Conservation (phyloP, 495 filamentous ascomycete species). For the Penicillium malachiteum region DNA sequence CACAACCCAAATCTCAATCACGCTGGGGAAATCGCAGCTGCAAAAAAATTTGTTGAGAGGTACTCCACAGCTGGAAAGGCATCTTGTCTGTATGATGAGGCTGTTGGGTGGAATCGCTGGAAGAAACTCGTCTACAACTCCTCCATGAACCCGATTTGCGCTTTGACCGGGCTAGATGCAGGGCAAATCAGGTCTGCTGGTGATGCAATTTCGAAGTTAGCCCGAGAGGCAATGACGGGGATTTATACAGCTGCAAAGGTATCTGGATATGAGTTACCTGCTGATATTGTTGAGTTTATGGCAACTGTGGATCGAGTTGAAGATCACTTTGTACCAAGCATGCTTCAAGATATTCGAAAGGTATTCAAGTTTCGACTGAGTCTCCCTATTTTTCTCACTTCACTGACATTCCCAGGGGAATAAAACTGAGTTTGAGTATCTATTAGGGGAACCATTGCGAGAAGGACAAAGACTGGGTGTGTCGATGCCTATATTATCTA, state of each 20-base stretch:
- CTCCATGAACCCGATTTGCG: constrained; percentile 8
- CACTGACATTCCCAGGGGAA: background rate
- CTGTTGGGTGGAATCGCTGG: constrained; percentile 46
- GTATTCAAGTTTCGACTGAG: background rate
- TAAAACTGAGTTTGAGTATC: background rate
- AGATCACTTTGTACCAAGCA: background rate
- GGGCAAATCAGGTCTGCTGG: constrained; percentile 5
- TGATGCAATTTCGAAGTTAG: constrained; percentile 5
- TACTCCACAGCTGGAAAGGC: constrained; percentile 34
- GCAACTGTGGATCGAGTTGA: background rate
- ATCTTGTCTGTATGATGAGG: constrained; percentile 19
- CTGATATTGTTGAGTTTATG: constrained; percentile 26
- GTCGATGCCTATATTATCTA: background rate
- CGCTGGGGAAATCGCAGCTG: constrained; percentile 17
- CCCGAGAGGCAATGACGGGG: constrained; percentile 17
- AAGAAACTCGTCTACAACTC: constrained; percentile 31
- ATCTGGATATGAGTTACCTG: constrained; percentile 30
- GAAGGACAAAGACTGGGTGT: background rate
- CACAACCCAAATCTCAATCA: constrained; percentile 25
- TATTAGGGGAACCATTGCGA: constrained; percentile 1
- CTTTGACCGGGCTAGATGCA: constrained; percentile 13
- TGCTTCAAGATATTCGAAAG: constrained; percentile 5
- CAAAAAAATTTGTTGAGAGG: constrained; percentile 35
- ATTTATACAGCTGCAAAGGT: constrained; percentile 12
- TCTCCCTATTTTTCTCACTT: background rate